Conservation (phyloP, 108 stramenopile species). For the Pseudonitzschia multistriata region DNA sequence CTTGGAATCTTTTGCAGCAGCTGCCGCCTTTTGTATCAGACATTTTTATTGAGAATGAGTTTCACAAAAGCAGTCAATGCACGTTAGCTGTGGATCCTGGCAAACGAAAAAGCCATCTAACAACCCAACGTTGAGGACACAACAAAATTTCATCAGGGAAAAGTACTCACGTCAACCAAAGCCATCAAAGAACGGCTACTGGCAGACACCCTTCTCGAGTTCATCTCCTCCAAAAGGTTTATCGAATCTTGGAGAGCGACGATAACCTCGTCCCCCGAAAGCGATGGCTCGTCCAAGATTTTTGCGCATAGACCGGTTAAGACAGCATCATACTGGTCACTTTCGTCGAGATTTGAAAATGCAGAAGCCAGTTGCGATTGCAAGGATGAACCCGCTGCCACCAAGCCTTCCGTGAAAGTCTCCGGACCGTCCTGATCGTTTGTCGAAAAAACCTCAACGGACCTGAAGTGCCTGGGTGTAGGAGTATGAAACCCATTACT, state of each 20-base stretch:
- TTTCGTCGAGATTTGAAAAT: slow-evolving; percentile 62
- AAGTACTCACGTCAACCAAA: slow-evolving; percentile 75
- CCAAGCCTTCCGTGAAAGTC: neutral
- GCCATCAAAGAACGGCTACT: slow-evolving; percentile 70
- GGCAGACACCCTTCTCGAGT: slow-evolving; percentile 54
- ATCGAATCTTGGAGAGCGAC: slow-evolving; percentile 67
- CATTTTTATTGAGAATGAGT: too few relatives aligned
- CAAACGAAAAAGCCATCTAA: neutral
- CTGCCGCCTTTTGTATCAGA: slow-evolving; percentile 67
- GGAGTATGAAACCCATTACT: slow-evolving; percentile 5
- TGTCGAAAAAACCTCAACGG: neutral
- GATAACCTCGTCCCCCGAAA: slow-evolving; percentile 16
- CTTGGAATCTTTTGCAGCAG: slow-evolving; percentile 63
- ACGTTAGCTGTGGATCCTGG: neutral
- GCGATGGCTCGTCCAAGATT: slow-evolving; percentile 56
- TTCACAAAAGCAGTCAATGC: neutral
- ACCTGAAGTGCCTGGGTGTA: neutral
- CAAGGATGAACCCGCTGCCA: slow-evolving; percentile 11
- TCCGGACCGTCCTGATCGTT: neutral
- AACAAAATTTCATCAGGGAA: neutral
- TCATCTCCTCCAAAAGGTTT: slow-evolving; percentile 78
- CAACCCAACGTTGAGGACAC: neutral
- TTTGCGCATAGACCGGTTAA: slow-evolving; percentile 85
- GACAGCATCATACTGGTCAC: slow-evolving; percentile 86
- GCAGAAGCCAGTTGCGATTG: slow-evolving; percentile 62